Percentiles rank a stretch among this genome's conserved stretches.
Conservation (phyloP, 2,329 filamentous ascomycete genomes). For the Clarireedia homoeocarpa region DNA sequence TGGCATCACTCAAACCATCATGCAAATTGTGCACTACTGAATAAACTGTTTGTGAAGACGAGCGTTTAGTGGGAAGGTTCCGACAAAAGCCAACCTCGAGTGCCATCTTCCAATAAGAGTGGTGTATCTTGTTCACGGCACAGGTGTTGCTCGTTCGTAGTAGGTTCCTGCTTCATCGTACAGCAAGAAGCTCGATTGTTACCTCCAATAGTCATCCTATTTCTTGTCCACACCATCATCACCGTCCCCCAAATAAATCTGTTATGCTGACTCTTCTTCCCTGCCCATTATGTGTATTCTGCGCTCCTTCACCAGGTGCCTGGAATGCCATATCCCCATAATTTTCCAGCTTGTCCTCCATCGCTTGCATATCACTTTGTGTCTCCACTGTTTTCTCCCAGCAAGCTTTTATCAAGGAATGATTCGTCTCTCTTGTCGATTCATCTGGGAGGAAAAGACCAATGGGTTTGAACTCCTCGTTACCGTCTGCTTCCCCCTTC, state of each 20-base stretch:
- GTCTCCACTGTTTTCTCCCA: slow-evolving; percentile 15
- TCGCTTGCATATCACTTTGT: background rate
- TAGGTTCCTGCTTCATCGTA: no score
- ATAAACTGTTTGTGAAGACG: no score
- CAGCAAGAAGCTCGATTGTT: no score
- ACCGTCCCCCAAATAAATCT: slow-evolving; percentile 18
- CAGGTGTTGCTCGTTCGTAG: no score
- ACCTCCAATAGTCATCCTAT: no score
- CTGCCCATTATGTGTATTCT: slow-evolving; percentile 10
- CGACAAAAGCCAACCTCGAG: no score
- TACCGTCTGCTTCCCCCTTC: slow-evolving; percentile 4
- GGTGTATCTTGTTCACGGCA: no score
- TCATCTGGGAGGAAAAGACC: slow-evolving; percentile 50
- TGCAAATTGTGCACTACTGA: no score
- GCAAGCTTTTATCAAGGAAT: slow-evolving; percentile 21
- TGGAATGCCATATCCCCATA: slow-evolving; percentile 13
- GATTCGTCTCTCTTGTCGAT: slow-evolving; percentile 31
- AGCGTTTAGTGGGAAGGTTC: no score
- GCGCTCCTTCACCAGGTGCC: slow-evolving; percentile 4
- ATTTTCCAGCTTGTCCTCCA: slow-evolving; percentile 9
- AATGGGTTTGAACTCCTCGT: slow-evolving; percentile 32
- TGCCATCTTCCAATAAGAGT: no score
- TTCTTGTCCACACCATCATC: no score
- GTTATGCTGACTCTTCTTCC: slow-evolving; percentile 25
- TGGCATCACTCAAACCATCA: no score